phyloP scores from a whole-genome alignment of 768 basidiomycete species.

The Exsudoporus frostii region DNA sequence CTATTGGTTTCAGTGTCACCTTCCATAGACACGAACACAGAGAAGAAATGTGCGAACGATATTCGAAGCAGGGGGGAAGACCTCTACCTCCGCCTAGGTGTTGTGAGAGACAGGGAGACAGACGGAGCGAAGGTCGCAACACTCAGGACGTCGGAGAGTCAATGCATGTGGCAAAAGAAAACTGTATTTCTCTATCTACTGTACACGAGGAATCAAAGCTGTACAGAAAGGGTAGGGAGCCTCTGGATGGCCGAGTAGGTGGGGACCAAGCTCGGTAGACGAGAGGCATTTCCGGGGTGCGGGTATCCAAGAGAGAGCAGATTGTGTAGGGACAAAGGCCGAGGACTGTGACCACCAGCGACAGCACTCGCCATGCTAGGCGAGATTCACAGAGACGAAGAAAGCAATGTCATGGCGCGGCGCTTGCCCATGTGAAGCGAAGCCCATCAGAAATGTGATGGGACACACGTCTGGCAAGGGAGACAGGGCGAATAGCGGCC shows the following conservation, averaged over 20 bases:
- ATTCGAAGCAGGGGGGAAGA: conserved; percentile 10
- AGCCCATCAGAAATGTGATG: neutral
- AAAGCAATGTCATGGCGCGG: neutral
- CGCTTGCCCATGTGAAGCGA: neutral
- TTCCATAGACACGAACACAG: conserved; percentile 45
- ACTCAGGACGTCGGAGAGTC: conserved; percentile 51
- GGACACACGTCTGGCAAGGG: neutral
- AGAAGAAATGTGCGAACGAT: conserved; percentile 17
- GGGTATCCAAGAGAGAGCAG: neutral
- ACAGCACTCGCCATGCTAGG: neutral
- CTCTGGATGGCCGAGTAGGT: neutral
- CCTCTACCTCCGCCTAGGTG: conserved; percentile 15
- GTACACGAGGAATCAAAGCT: conserved; percentile 26
- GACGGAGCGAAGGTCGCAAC: conserved; percentile 33
- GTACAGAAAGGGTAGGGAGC: conserved; percentile 17
- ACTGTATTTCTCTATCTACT: conserved; percentile 36
- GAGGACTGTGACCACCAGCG: neutral
- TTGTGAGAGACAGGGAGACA: conserved; percentile 21
- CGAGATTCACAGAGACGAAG: neutral
- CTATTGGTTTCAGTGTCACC: conserved; percentile 46
- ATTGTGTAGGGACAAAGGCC: neutral
- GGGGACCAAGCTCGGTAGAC: neutral
- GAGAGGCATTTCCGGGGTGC: neutral
- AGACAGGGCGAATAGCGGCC: neutral
- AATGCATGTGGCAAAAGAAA: conserved; percentile 45